Evolutionary conservation across 2,329 filamentous ascomycete genomes (phyloP), one percentile per base, ranked within the genome.

Genomic region (Phialocephala subalpina): DNA sequence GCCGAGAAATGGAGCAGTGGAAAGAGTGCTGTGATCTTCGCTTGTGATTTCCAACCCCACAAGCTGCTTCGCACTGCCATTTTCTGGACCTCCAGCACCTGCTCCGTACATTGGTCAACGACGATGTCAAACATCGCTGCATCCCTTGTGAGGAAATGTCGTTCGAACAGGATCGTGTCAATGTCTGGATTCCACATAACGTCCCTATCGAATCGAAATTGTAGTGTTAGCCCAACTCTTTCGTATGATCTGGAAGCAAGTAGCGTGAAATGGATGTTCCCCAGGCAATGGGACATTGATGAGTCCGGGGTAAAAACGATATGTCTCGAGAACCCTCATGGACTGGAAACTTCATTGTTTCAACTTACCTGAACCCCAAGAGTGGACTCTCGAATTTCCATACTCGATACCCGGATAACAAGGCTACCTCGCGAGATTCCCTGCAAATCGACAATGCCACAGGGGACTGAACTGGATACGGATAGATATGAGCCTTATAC

Each of bases 141-240:
- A 25, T 18, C 6, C 20, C 20, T 49, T 3, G 4, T 20, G n/a
- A 49, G 11, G 20, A 22, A 49, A 14, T 22, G n/a, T 22, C 11
- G 9, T 49, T 22, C 45, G 45, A 49, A 49, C n/a, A 49, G 20
- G 45, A 49, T 49, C 20, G n/a, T 49, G n/a, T 49, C 45, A n/a
- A 49, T 49, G 6, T 22, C n/a, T 49, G 45, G 45, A 25, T 49
- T 49, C 45, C 18, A 14, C 18, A 42, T 33, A 33, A 33, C 29
- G 9, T 33, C 29, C 29, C 29, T 33, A 33, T 5, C 9, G 29
- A 33, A 33, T 33, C 9, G 29, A 33, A 33, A 33, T 33, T 4
- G 29, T 5, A 33, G 9, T 33, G 29, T 33, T 33, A 33, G 29
- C 9, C 29, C 29, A 9, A 9, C 29, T 33, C 29, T 33, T 33